Evolutionary conservation across 176 grass and related monocot species (phyloP).

Genomic region (Cenchrus americanus): DNA sequence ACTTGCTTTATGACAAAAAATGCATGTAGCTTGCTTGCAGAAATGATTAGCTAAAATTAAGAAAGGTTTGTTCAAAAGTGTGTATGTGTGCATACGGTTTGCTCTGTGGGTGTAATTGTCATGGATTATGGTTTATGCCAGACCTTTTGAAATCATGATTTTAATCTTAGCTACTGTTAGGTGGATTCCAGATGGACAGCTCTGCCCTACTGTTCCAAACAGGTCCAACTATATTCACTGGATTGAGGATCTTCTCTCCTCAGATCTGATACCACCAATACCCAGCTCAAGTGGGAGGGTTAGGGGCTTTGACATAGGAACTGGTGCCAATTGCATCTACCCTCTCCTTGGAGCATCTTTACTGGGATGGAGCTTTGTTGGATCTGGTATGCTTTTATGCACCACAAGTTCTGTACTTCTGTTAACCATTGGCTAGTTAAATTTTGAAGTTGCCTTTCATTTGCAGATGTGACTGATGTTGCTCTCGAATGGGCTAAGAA

Average conservation of each 20-base stretch:
- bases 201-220: slow-evolving; percentile 92
- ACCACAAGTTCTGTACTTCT: neutral
- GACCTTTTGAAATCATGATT: neutral
- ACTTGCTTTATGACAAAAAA: neutral
- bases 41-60: neutral
- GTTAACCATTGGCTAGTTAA: slow-evolving; percentile 8
- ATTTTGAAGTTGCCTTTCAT: slow-evolving; percentile 24
- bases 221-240: slow-evolving; percentile 95
- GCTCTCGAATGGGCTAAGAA: slow-evolving; percentile 92
- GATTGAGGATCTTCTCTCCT: slow-evolving; percentile 89
- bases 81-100: neutral
- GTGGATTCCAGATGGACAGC: slow-evolving; percentile 93
- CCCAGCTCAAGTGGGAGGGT: slow-evolving; percentile 54
- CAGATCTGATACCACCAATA: slow-evolving; percentile 64
- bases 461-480: slow-evolving; percentile 82
- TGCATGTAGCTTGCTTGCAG: neutral
- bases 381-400: slow-evolving; percentile 60
- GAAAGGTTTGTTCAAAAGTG: neutral
- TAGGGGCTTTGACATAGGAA: slow-evolving; percentile 86
- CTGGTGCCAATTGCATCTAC: slow-evolving; percentile 94
- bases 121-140: neutral
- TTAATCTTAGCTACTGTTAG: slow-evolving; percentile 46
- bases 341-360: slow-evolving; percentile 92
- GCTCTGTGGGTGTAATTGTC: neutral
- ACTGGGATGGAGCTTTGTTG: slow-evolving; percentile 82